These are phyloP conservation scores for Panaeolus papilionaceus DNA, from an alignment of 768 basidiomycete genomes.

Conservation along the genomic window DNA sequence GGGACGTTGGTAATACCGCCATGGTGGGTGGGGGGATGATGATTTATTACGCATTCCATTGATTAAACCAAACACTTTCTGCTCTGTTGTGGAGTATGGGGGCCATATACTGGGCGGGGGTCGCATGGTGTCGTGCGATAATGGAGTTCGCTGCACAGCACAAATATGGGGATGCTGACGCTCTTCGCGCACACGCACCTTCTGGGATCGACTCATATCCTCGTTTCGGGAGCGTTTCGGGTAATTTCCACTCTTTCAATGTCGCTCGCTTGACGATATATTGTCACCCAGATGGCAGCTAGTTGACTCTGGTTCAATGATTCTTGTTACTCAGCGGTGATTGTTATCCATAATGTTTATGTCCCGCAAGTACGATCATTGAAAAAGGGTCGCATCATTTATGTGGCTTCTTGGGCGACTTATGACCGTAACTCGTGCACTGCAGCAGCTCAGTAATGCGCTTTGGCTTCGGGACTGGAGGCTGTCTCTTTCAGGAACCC, in stretches of 20 bases:
- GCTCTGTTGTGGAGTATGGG: background rate
- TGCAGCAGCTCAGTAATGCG: background rate
- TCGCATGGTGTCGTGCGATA: too few species aligned
- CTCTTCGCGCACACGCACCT: background rate
- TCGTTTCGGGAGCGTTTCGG: background rate
- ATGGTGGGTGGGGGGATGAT: background rate
- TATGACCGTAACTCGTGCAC: conserved; percentile 3
- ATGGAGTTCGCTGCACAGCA: background rate
- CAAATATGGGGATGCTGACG: background rate
- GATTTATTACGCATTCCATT: background rate
- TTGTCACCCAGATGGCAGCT: conserved; percentile 6
- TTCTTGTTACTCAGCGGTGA: conserved; percentile 3
- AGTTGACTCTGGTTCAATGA: background rate
- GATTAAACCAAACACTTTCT: background rate
- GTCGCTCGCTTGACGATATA: background rate
- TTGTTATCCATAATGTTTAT: background rate
- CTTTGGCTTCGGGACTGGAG: background rate
- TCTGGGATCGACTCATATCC: background rate
- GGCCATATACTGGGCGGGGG: background rate
- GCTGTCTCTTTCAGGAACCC: background rate
- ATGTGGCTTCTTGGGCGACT: background rate
- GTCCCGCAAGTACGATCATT: conserved; percentile 4
- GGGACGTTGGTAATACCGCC: background rate
- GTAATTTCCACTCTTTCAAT: conserved; percentile 2
- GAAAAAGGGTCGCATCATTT: conserved; percentile 5